phyloP scores from a whole-genome alignment of 176 grass and related monocot species.

The Calamus simplicifolius region DNA sequence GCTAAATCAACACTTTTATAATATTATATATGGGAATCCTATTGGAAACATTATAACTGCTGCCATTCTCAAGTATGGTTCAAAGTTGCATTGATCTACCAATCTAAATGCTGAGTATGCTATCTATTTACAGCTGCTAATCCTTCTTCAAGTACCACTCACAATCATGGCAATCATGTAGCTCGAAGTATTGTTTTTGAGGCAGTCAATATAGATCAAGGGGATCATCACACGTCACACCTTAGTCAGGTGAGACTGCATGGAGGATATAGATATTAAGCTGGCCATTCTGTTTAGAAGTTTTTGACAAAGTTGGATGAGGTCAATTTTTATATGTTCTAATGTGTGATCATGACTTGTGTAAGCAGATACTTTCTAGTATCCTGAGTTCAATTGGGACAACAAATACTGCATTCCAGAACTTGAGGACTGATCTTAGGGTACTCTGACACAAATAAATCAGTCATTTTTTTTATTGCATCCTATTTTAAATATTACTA shows the following conservation, averaged over 20 bases:
- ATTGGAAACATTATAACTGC: too few relatives aligned
- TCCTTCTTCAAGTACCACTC: constrained; percentile 34
- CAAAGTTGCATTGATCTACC: too few relatives aligned
- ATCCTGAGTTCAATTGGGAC: constrained; percentile 39
- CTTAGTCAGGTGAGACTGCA: constrained; percentile 49
- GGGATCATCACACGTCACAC: constrained; percentile 42
- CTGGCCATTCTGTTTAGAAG: too few relatives aligned
- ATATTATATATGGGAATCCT: too few relatives aligned
- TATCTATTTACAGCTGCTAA: constrained; percentile 25
- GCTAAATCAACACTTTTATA: too few relatives aligned
- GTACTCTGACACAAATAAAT: constrained; percentile 19
- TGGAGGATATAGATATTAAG: not conserved
- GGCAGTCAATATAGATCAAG: constrained; percentile 80
- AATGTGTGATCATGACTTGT: constrained; percentile 17
- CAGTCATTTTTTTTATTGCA: constrained; percentile 7
- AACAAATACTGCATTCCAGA: constrained; percentile 20
- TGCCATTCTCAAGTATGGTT: too few relatives aligned
- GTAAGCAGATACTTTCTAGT: constrained; percentile 66
- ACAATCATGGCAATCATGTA: constrained; percentile 34
- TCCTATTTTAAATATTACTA: constrained; percentile 23
- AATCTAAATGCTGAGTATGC: too few relatives aligned
- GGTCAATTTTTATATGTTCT: constrained; percentile 5
- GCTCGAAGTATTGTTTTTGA: constrained; percentile 83
- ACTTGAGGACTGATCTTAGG: constrained; percentile 22
- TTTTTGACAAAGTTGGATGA: too few relatives aligned